These are phyloP conservation scores for Flaveria floridana DNA, from an alignment of 140 eudicot species.

Conservation along the genomic window DNA sequence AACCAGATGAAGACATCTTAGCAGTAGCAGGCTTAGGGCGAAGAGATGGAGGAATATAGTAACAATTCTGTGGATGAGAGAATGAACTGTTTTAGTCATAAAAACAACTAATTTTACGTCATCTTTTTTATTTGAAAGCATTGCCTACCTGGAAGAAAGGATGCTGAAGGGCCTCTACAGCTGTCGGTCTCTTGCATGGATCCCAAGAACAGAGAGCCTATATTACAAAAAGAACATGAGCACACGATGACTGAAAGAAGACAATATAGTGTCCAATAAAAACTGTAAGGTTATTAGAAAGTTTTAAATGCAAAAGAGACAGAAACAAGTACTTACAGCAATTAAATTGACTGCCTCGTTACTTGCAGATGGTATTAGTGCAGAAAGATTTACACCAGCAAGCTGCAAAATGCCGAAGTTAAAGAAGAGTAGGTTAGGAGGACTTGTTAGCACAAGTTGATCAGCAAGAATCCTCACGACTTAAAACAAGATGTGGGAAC, in stretches of 20 bases:
- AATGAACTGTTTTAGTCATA: not conserved
- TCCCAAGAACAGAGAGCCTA: constrained; percentile 88
- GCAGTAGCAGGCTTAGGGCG: constrained; percentile 49
- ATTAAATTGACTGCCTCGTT: constrained; percentile 52
- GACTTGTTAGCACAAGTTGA: not conserved
- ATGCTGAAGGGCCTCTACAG: constrained; percentile 80
- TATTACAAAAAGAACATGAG: constrained; percentile 9
- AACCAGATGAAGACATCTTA: constrained; percentile 55
- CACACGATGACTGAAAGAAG: not conserved
- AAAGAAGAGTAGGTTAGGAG: constrained; percentile 2
- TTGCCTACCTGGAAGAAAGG: constrained; percentile 72
- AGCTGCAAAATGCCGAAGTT: constrained; percentile 43
- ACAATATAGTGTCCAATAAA: not conserved
- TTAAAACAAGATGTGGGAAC: not conserved
- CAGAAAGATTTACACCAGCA: constrained; percentile 57
- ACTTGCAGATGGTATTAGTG: constrained; percentile 46
- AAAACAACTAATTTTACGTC: not conserved
- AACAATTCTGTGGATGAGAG: constrained; percentile 42
- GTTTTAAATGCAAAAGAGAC: not conserved
- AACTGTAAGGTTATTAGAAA: not conserved
- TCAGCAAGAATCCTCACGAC: not conserved
- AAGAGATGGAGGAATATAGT: constrained; percentile 58
- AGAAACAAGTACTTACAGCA: constrained; percentile 37
- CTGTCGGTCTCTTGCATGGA: constrained; percentile 86
- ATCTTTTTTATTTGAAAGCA: not conserved